Base-by-base conservation (phyloP, 2,329 filamentous ascomycete species). In the Pseudocercospora pini-densiflorae region DNA sequence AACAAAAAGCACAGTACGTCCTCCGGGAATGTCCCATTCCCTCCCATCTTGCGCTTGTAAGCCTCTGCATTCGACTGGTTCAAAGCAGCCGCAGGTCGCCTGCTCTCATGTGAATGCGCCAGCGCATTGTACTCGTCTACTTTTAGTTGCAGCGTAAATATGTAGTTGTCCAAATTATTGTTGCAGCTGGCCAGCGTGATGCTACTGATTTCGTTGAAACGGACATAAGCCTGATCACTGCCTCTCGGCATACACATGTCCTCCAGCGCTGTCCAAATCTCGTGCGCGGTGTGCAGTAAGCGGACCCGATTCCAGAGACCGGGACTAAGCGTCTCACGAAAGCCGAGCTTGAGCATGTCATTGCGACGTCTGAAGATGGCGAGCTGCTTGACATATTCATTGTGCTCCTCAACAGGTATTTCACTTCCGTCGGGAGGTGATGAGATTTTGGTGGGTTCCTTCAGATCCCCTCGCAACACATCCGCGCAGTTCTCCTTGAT, bases 311-410 rank as follows among this genome's bases (percentile, higher is more conserved):
- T 69, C 63, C 74, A 73, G 19, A 75, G 71, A n/a, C 64, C 60
- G 3, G 71, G 71, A 3, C 70, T 64, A 7, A 76, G 64, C 7
- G 65, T 71, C 31, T 71, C 67, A 54, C 70, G 70, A 12, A 77
- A 43, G 9, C 68, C 71, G 1, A 68, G 66, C 23, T 75, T 69
- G 19, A 77, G 68, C 47, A 72, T 70, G 24, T 70, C 62, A 51
- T 77, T 76, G 24, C 76, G 72, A 5, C 75, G 70, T 29, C 71
- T 69, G 69, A 69, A 77, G 61, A 77, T 77, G 62, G 75, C 75
- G 29, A 74, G 61, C 57, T 75, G 74, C 58, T 75, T 75, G 70
- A 77, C 69, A 66, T 77, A 75, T 51, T 77, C 75, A 61, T 77
- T 77, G 72, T 74, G 74, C 8, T 71, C 68, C 59, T 76, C 74